Conservation (phyloP, 2,329 filamentous ascomycete genomes). For the Exophiala lecanii-corni region DNA sequence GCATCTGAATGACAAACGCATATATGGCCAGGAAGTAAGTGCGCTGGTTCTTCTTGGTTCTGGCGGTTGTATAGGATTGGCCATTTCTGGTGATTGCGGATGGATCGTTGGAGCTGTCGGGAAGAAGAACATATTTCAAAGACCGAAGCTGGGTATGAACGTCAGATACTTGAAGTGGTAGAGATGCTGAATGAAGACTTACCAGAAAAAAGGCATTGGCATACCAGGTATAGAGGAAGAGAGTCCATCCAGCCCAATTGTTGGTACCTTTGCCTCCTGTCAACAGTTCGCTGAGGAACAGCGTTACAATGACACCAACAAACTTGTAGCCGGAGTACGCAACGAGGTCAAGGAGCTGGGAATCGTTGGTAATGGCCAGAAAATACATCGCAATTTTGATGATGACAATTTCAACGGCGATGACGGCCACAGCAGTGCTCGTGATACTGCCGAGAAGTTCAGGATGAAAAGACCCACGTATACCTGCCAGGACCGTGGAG, state of each 20-base stretch:
- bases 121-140: conserved; percentile 89
- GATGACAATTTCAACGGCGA: conserved; percentile 81
- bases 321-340: conserved; percentile 99
- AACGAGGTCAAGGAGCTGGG: conserved; percentile 85
- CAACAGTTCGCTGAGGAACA: conserved; percentile 71
- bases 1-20: conserved; percentile 86
- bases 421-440: conserved; percentile 74
- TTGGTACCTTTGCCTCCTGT: conserved; percentile 77
- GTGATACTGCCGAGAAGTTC: conserved; percentile 89
- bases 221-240: conserved; percentile 87
- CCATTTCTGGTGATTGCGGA: conserved; percentile 52
- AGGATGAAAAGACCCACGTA: conserved; percentile 87
- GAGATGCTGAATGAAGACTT: conserved; percentile 36
- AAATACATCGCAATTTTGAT: conserved; percentile 92
- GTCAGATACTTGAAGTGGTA: conserved; percentile 4
- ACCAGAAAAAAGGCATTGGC: conserved; percentile 95
- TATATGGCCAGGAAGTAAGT: conserved; percentile 93
- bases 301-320: conserved; percentile 88
- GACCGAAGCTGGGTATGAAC: conserved; percentile 67
- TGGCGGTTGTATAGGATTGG: conserved; percentile 64
- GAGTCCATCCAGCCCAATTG: conserved; percentile 79
- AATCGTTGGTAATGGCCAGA: conserved; percentile 87
- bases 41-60: conserved; percentile 78
- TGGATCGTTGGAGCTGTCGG: conserved; percentile 67
- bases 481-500: conserved; percentile 81